Evolutionary conservation across 306 rosid genomes (phyloP), one percentile per base, ranked within the genome.

Genomic region (Gastrolobium bilobum): DNA sequence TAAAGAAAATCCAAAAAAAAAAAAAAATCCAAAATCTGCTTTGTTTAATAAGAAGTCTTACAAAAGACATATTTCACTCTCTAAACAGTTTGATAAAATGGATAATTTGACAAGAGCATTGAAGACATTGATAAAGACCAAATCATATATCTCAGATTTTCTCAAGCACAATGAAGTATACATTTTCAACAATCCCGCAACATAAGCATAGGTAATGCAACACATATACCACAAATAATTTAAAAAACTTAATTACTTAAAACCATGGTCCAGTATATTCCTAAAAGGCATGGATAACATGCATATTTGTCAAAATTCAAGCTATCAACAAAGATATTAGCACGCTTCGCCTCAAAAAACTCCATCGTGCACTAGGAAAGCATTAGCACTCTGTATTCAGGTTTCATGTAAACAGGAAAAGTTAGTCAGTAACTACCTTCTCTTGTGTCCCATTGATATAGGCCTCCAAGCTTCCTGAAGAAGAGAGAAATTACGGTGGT

Each of bases 381-480:
- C 68, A 51, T 34, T 34, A 48, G 48, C 40, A 57, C 48, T 73
- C 8, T 62, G 37, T 38, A 74, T 73, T 81, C 7, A 57, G 61
- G 56, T 39, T 33, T 62, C 71, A 56, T 33, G 7, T 50, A 68
- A 50, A 10, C 76, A 69, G n/a, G 29, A 53, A 7, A 59, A 71
- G 71, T 57, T 15, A 67, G 50, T 77, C 43, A 62, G 63, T 20
- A 13, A 85, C 63, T 76, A 94, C 99, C 97, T 91, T 86, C 86
- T 89, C 86, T 94, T 92, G 79, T 92, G 87, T 86, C 97, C 99
- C 95, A 92, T 83, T 10, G 94, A 90, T 78, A 94, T 75, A 71
- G 97, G 99, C 83, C 82, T 91, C 99, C 97, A 91, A 71, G 97
- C 97, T 87, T 94, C 93, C 86, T 88, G 75, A 70, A 92, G 94